These are phyloP conservation scores for Pythium dissotocum DNA, from an alignment of 352 stramenopile genomes.

Conservation along the genomic window DNA sequence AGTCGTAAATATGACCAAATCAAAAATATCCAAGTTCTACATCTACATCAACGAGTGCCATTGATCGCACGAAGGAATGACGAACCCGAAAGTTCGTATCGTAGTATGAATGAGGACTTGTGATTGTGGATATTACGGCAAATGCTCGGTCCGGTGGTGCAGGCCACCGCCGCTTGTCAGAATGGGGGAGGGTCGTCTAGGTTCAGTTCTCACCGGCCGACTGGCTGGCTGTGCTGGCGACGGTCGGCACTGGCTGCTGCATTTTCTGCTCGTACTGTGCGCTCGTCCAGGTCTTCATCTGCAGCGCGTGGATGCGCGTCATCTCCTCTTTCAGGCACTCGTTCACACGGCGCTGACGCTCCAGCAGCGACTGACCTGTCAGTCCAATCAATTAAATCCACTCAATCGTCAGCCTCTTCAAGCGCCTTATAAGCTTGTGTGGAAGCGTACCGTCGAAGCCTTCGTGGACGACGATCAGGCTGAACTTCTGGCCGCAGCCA, in stretches of 20 bases:
- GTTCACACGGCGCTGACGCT: constrained; percentile 79
- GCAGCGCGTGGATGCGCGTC: constrained; percentile 80
- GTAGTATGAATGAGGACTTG: too few relatives aligned
- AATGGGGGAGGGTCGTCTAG: background rate
- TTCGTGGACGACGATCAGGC: constrained; percentile 77
- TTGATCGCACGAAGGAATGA: too few relatives aligned
- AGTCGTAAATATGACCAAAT: background rate
- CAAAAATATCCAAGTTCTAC: background rate
- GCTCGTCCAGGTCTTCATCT: constrained; percentile 87
- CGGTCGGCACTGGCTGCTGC: constrained; percentile 46
- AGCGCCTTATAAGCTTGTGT: too few relatives aligned
- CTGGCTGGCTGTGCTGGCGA: constrained; percentile 28
- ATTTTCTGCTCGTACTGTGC: constrained; percentile 85
- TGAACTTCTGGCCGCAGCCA: constrained; percentile 84
- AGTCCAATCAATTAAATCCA: background rate
- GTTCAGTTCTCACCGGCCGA: constrained; percentile 55
- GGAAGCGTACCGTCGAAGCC: constrained; percentile 63
- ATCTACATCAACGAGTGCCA: background rate
- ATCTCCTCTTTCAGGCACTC: constrained; percentile 83
- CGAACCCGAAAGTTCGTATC: too few relatives aligned
- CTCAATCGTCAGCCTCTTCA: background rate
- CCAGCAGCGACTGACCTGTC: constrained; percentile 68
- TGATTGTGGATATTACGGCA: too few relatives aligned
- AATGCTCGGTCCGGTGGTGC: too few relatives aligned
- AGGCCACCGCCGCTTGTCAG: too few relatives aligned